These are phyloP conservation scores for Elsinoe australis DNA, from an alignment of 2,329 filamentous ascomycete genomes.

Conservation along the genomic window DNA sequence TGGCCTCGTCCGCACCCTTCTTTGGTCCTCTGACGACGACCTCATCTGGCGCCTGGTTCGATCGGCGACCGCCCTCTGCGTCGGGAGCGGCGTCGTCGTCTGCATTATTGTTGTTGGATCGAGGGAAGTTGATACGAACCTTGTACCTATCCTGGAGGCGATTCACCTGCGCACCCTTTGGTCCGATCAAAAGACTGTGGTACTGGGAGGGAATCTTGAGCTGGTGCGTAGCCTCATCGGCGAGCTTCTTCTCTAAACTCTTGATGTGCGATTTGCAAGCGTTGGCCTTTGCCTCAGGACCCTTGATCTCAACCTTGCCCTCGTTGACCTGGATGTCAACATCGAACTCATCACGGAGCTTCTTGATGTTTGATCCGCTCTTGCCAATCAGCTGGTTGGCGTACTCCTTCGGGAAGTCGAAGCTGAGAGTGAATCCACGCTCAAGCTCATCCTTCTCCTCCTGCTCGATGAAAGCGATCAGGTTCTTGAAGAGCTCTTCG, in stretches of 20 bases:
- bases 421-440: slow-evolving; percentile 74
- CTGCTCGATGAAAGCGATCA: slow-evolving; percentile 71
- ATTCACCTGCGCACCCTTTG: slow-evolving; percentile 80
- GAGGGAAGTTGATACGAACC: slow-evolving; percentile 93
- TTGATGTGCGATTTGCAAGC: slow-evolving; percentile 75
- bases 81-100: slow-evolving; percentile 68
- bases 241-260: slow-evolving; percentile 69
- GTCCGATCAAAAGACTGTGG: slow-evolving; percentile 87
- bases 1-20: slow-evolving; percentile 83
- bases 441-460: slow-evolving; percentile 91
- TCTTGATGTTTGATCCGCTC: slow-evolving; percentile 61
- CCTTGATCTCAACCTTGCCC: slow-evolving; percentile 91
- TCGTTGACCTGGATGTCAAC: slow-evolving; percentile 83
- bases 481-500: slow-evolving; percentile 62
- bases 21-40: slow-evolving; percentile 86
- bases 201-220: slow-evolving; percentile 91
- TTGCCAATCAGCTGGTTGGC: slow-evolving; percentile 74
- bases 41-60: slow-evolving; percentile 74
- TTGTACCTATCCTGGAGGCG: slow-evolving; percentile 86
- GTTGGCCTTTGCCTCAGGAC: slow-evolving; percentile 89
- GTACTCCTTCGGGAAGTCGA: slow-evolving; percentile 92
- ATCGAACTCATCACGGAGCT: slow-evolving; percentile 61
- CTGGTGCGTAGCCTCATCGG: slow-evolving; percentile 80
- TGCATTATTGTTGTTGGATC: slow-evolving; percentile 44
- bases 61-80: slow-evolving; percentile 54